Base-by-base conservation (phyloP, 768 basidiomycete genomes). In the Podaxis sp. region DNA sequence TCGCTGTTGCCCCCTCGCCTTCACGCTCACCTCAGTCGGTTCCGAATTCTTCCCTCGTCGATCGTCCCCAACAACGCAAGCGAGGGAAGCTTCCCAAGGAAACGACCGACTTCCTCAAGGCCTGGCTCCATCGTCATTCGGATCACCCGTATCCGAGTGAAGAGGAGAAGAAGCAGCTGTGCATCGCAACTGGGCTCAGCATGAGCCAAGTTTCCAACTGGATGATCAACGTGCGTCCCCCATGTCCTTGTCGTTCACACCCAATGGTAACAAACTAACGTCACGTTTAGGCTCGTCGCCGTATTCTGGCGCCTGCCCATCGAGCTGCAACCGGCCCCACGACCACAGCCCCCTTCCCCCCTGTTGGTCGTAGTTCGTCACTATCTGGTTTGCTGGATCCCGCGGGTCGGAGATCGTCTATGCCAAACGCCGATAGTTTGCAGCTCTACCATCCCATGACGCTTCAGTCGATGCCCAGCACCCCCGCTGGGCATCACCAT, bases 181-280 rank as follows among this genome's bases (percentile, higher is more conserved):
- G 92, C 74, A 85, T 89, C 68, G 89, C 90, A 43, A 94, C 92
- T 1, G 91, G 91, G 25, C 77, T 94, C 65, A 91, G 87, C 77
- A 94, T 94, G 91, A 86, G 82, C 75, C 92, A 94, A 74, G 91
- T 94, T 0, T 92, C 90, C 57, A 94, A 94, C 73, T 94, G 92
- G 92, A 94, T 94, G 92, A 94, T 94, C 70, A 94, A 94, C 68
- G 92, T 81, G 47, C 61, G 75, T 79, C 7, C 63, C 15, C 11
- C 7, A 55, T 41, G 54, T 38, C 53, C 43, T 24, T 27, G 29
- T 59, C 19, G 19, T 27, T 52, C 29, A 24, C 19, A 24, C 22
- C 5, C 17, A 11, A 55, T 19, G 9, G 7, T 33, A 33, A 33
- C 29, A 33, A 55, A 55, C 27, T 54, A 53, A 50, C 61, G 38